Evolutionary conservation across 2,329 filamentous ascomycete species (phyloP).

Genomic region (Penicillium crustosum): DNA sequence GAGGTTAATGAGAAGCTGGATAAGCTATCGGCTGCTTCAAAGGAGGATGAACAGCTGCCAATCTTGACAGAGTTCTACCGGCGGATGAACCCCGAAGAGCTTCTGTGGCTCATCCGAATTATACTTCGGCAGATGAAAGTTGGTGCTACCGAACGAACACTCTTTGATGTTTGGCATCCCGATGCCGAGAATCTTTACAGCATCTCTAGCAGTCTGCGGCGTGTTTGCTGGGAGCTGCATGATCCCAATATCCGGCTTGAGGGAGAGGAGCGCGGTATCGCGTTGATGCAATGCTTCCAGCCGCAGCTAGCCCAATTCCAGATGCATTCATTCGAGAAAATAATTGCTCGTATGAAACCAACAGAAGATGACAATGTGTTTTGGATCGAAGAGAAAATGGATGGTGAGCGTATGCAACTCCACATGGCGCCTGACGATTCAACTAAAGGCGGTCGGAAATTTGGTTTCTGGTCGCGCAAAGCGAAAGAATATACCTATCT

Average conservation of each 20-base stretch:
- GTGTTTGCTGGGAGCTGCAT: constrained; percentile 91
- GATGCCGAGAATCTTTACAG: constrained; percentile 79
- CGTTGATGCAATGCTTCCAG: constrained; percentile 92
- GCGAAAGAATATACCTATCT: constrained; percentile 95
- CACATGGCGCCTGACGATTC: constrained; percentile 76
- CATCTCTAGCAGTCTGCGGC: constrained; percentile 82
- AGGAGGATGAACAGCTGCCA: constrained; percentile 79
- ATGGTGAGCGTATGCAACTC: constrained; percentile 95
- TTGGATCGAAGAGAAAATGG: constrained; percentile 97
- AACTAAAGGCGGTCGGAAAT: constrained; percentile 67
- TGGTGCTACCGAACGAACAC: constrained; percentile 80
- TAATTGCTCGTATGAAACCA: constrained; percentile 67
- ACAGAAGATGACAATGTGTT: constrained; percentile 73
- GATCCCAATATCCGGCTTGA: constrained; percentile 72
- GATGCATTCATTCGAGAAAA: constrained; percentile 75
- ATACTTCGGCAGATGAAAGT: constrained; percentile 78
- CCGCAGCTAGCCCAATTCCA: constrained; percentile 94
- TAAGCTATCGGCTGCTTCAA: constrained; percentile 68
- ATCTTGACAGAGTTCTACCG: constrained; percentile 84
- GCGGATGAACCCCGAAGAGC: constrained; percentile 87
- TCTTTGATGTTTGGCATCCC: constrained; percentile 79
- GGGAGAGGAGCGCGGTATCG: constrained; percentile 70
- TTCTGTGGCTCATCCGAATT: constrained; percentile 93
- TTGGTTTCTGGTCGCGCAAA: constrained; percentile 92
- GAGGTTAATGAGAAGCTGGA: constrained; percentile 89